These are phyloP conservation scores for Lenwebbia sp. DNA, from an alignment of 345 rosid genomes.

Conservation along the genomic window DNA sequence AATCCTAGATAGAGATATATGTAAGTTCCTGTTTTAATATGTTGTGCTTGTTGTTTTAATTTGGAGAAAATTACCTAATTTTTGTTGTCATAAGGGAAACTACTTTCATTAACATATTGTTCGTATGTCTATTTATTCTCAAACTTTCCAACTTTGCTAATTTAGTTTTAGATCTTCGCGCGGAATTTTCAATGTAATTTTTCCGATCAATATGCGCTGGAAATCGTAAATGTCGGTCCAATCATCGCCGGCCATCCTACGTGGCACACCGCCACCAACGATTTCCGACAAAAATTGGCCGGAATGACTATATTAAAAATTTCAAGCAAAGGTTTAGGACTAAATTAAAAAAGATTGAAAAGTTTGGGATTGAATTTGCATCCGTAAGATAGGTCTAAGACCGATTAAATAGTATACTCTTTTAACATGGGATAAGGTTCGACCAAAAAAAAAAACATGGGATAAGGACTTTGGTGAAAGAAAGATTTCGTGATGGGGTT, in stretches of 20 bases:
- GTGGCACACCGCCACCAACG: fast-evolving
- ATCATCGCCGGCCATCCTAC: fast-evolving
- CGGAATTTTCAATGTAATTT: not conserved
- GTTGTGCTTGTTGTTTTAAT: not conserved
- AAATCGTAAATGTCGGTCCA: fast-evolving
- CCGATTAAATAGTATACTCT: fast-evolving
- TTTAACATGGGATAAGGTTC: not conserved
- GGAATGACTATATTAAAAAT: fast-evolving
- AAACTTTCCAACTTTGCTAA: not conserved
- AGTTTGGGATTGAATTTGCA: fast-evolving
- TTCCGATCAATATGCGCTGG: fast-evolving
- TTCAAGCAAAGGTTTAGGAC: fast-evolving
- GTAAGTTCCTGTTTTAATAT: not conserved
- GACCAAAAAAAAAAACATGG: too few relatives aligned
- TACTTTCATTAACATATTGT: too few relatives aligned
- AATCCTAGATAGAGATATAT: not conserved
- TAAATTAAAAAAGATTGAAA: not conserved
- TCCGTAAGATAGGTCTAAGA: fast-evolving
- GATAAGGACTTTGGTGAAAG: not conserved
- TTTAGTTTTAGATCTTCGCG: not conserved
- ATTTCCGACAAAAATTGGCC: not conserved
- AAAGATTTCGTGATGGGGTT: not conserved
- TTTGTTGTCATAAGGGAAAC: too few relatives aligned
- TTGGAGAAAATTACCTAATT: not conserved
- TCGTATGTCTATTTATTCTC: too few relatives aligned